A percentile compares a stretch with the other conserved stretches of the same genome.
Evolutionary conservation across 1,284 basidiomycete genomes (phyloP).

Genomic region (Cerioporus squamosus): DNA sequence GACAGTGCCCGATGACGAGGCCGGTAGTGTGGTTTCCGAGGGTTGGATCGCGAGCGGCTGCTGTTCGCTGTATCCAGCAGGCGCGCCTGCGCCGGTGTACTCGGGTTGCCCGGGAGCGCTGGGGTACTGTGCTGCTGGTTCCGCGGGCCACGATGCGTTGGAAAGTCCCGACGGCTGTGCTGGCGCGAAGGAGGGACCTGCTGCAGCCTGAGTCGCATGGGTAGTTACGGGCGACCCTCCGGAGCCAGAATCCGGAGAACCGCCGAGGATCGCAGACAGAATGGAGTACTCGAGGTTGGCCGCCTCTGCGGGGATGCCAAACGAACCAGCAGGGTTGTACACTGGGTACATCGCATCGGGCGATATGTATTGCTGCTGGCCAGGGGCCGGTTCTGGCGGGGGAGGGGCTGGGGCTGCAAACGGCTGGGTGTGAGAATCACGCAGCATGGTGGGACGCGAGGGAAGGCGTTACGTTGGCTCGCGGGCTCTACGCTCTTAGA

Average conservation of each 20-base stretch:
- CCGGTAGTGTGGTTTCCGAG: conserved; percentile 40
- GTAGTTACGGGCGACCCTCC: conserved; percentile 43
- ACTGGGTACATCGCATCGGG: conserved; percentile 60
- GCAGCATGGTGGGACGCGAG: conserved; percentile 7
- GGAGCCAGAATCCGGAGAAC: conserved; percentile 59
- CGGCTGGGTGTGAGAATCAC: conserved; percentile 10
- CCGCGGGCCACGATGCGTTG: conserved; percentile 51
- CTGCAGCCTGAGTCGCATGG: conserved; percentile 17
- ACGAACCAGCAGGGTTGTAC: conserved; percentile 36
- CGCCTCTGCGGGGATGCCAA: conserved; percentile 78
- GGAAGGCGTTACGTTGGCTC: conserved; percentile 35
- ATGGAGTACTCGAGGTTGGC: conserved; percentile 93
- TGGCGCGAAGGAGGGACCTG: conserved; percentile 26
- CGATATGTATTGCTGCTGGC: conserved; percentile 40
- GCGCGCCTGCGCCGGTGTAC: conserved; percentile 3
- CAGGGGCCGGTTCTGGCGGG: conserved; percentile 15
- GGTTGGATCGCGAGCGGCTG: conserved; percentile 44
- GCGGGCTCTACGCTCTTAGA: conserved; percentile 32
- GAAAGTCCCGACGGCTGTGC: conserved; percentile 24
- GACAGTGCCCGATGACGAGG: conserved; percentile 13
- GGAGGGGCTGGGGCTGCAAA: conserved; percentile 12
- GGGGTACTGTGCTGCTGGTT: conserved; percentile 31
- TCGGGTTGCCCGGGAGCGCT: neutral
- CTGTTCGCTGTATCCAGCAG: conserved; percentile 25
- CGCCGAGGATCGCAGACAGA: conserved; percentile 87